Base-by-base conservation (phyloP, 768 basidiomycete species). In the Lactifluus rugatus region DNA sequence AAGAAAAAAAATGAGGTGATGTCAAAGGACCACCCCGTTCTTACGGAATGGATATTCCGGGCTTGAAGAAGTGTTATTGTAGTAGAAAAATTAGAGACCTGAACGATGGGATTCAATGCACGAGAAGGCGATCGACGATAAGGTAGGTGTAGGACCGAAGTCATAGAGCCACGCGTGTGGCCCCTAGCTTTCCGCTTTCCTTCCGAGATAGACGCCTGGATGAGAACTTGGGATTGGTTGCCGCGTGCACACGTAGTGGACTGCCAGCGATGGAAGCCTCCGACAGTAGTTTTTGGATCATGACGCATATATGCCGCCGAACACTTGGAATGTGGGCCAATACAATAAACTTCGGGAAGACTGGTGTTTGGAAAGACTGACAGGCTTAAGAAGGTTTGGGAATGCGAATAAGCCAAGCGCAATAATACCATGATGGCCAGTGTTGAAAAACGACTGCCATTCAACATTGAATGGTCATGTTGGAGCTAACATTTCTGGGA, bases 1-100 rank as follows among this genome's bases (percentile, higher is more conserved):
- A 23, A 45, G 26, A 48, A 8, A 21, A 54, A 46, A 44, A 16
- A 53, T 46, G 45, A n/a, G 48, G 53, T 10, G 13, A 14, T 48
- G 26, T 21, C 46, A 28, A 19, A 9, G 19, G 26, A 37, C 48
- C 16, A 26, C 16, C 14, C 9, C 23, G 16, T 25, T 17, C 4
- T 16, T 16, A n/a, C 54, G 58, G 58, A 55, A 60, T 21, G 26
- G 10, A 19, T 19, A n/a, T 60, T 46, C 58, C 58, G 58, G 39
- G 28, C 42, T 44, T 44, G 48, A 39, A 55, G 46, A 7, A 25
- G 23, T 21, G 32, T 19, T 31, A n/a, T 16, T 46, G 17, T 7
- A 37, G 36, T 49, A 31, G 37, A 34, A 54, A 54, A 48, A 25
- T 48, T 9, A 13, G 9, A 36, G n/a, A 54, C 28, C 32, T 36